Percentiles rank a stretch among this genome's conserved stretches.
phyloP scores from a whole-genome alignment of 371 early-diverging fungal species.

The Mucor velutinosus region DNA sequence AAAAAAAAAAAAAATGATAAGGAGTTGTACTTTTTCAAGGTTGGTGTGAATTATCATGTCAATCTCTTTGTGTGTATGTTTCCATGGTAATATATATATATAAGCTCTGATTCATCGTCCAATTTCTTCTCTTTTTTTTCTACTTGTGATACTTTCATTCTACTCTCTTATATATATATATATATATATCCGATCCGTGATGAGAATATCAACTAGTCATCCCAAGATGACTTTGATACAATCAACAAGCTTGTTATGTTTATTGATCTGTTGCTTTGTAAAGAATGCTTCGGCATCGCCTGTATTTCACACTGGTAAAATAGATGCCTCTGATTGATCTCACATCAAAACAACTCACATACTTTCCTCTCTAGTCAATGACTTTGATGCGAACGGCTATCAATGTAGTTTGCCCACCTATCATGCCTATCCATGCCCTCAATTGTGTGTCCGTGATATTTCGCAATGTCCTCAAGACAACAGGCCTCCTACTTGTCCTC shows the following conservation, averaged over 20 bases:
- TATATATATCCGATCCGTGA: neutral
- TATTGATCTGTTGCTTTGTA: neutral
- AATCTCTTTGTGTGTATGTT: neutral
- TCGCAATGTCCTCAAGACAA: constrained; percentile 35
- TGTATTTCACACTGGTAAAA: constrained; percentile 14
- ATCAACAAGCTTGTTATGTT: neutral
- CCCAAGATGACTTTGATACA: neutral
- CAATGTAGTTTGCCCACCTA: constrained; percentile 47
- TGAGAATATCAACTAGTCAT: neutral
- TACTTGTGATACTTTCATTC: neutral
- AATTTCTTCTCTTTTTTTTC: neutral
- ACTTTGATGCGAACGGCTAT: constrained; percentile 41
- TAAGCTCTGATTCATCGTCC: too few relatives aligned
- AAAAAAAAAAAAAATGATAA: neutral
- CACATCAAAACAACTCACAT: neutral
- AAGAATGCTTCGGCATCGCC: neutral
- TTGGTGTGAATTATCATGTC: neutral
- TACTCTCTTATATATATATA: neutral
- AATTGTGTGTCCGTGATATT: constrained; percentile 54
- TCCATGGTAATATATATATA: too few relatives aligned
- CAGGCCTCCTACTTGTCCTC: constrained; percentile 35
- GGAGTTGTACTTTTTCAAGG: neutral
- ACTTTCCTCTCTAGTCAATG: constrained; percentile 43
- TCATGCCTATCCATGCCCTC: constrained; percentile 46
- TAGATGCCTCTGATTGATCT: neutral